phyloP scores from a whole-genome alignment of 805 yeast species.

The Ogataea wickerhamii region DNA sequence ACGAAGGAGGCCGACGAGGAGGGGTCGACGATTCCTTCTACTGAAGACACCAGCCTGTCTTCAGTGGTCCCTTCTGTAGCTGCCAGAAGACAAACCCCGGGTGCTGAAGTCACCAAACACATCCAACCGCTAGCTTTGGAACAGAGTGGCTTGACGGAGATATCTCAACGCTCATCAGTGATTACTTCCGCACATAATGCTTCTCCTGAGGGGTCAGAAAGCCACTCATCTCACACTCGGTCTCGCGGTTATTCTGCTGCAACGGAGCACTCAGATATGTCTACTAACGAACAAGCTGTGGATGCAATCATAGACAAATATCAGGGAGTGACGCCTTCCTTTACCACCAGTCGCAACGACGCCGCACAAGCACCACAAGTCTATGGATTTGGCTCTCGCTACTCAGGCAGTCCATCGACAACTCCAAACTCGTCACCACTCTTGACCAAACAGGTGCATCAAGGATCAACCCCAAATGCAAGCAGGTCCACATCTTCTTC shows the following conservation, averaged over 20 bases:
- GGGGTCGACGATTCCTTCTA: not conserved
- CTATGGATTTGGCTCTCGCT: not conserved
- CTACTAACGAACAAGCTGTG: constrained; percentile 8
- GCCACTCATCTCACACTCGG: not conserved
- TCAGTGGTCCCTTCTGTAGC: not conserved
- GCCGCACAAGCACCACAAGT: not conserved
- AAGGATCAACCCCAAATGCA: constrained; percentile 5
- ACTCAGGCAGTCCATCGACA: not conserved
- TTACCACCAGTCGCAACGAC: not conserved
- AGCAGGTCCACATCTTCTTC: constrained; percentile 15
- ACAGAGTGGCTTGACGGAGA: not conserved
- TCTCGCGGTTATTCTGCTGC: not conserved
- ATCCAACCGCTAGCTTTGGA: not conserved
- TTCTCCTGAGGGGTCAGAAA: not conserved
- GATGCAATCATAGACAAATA: constrained; percentile 18
- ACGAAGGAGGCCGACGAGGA: not conserved
- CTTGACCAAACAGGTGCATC: constrained; percentile 1
- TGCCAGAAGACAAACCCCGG: too few relatives aligned
- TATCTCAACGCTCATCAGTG: not conserved
- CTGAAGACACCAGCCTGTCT: not conserved
- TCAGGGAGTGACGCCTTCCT: constrained; percentile 4
- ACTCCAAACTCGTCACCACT: constrained; percentile 2
- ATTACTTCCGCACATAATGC: not conserved
- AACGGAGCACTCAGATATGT: not conserved
- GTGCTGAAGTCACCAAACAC: not conserved